Conservation (phyloP, 1,139 yeast species). For the Diutina mesorugosa region DNA sequence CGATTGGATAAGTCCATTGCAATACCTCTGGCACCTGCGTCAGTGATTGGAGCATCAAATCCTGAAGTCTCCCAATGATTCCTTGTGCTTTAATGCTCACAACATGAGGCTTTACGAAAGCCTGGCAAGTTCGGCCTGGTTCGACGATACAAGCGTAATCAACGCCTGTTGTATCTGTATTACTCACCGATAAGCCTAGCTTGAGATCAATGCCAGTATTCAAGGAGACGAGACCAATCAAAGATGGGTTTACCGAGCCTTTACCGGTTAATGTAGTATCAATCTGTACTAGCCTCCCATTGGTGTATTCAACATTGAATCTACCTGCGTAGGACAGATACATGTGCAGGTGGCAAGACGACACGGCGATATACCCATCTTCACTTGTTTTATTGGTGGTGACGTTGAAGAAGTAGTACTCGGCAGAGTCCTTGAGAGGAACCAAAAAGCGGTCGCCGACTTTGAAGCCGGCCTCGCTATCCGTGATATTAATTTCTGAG, state of each 20-base stretch:
- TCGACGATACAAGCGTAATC: neutral
- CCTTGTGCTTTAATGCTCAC: neutral
- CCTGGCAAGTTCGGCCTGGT: neutral
- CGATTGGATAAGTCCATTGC: neutral
- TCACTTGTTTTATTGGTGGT: neutral
- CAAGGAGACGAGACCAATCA: neutral
- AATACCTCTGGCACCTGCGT: neutral
- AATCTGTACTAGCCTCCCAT: neutral
- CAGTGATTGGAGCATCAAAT: neutral
- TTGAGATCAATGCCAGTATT: neutral
- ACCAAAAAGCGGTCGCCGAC: neutral
- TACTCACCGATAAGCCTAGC: neutral
- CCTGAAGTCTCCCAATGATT: neutral
- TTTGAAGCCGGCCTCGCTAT: neutral
- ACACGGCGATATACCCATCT: neutral
- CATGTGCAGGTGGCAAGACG: neutral
- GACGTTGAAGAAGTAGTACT: neutral
- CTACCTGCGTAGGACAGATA: neutral
- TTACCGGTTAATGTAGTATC: neutral
- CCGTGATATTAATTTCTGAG: neutral
- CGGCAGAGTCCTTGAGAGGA: neutral
- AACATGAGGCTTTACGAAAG: neutral
- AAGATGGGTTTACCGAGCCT: neutral
- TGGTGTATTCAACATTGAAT: neutral
- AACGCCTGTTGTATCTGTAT: neutral